Evolutionary conservation across 1,284 basidiomycete genomes (phyloP), one percentile per base, ranked within the genome.

Genomic region (Sanghuangporus baumii): DNA sequence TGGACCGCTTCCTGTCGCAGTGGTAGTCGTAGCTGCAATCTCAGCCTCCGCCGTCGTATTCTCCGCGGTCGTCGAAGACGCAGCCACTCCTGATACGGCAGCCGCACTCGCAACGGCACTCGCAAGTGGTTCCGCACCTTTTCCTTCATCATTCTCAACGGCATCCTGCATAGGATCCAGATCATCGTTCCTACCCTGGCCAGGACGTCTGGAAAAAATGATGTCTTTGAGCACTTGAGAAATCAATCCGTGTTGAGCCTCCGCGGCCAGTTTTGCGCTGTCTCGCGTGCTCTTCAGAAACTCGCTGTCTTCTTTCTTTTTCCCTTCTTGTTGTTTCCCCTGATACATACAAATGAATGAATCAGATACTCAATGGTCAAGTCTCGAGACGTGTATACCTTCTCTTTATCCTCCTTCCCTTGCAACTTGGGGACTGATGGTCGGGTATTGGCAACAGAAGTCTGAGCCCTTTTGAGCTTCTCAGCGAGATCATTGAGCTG

Each of bases 231-330:
- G 80, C 3, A 94, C 86, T 73, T 96, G 94, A 0, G 93, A 80
- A 64, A 96, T 91, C 62, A 97, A 83, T 0, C 93, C 95, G 69
- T 97, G 94, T 69, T 96, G 91, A 0, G 91, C 91, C 71, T 98
- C 94, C 8, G 86, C 81, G 0, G 93, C 86, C 60, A 97, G 90
- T 70, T 91, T 93, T 38, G 83, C 86, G 69, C 94, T 96, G 71
- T 97, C 94, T 72, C 87, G 88, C 9, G 93, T 88, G 20, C 85
- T 87, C 75, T 94, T 94, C 18, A 82, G 80, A 18, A 96, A 78
- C 64, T 89, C 86, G 66, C 83, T 89, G 46, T 89, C 88, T 63
- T 91, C 88, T 68, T 86, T 87, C 76, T 87, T 89, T 79, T 88
- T 88, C 66, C 87, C 84, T 41, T 89, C 87, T 65, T 86, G 85